These are phyloP conservation scores for Penicillium goetzii DNA, from an alignment of 495 filamentous ascomycete species.

Conservation along the genomic window DNA sequence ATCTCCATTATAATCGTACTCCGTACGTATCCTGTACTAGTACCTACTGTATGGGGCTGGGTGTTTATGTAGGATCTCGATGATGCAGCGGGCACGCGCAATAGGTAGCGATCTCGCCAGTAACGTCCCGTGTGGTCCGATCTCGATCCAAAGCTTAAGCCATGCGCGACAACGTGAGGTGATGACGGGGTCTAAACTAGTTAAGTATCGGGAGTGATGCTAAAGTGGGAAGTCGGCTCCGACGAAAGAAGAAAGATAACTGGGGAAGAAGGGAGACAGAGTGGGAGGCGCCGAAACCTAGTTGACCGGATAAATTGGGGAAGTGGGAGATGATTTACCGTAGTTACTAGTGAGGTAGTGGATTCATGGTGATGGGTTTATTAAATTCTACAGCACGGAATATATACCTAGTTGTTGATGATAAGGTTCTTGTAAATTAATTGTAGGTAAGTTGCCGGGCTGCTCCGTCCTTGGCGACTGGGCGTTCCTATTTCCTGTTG, in stretches of 20 bases:
- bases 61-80: not conserved
- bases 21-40: not conserved
- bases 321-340: not conserved
- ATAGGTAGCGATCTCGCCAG: slow-evolving; percentile 31
- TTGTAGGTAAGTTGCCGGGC: not conserved
- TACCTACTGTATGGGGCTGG: not conserved
- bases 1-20: not conserved
- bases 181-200: slow-evolving; percentile 3
- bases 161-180: slow-evolving; percentile 15
- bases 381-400: not conserved
- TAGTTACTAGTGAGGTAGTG: not conserved
- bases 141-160: slow-evolving; percentile 39
- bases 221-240: slow-evolving; percentile 24
- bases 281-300: not conserved
- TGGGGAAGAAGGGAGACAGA: not conserved
- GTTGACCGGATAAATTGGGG: not conserved
- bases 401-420: not conserved
- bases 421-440: not conserved
- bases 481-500: not conserved
- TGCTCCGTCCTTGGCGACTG: not conserved
- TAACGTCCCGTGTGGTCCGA: slow-evolving; percentile 30
- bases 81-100: slow-evolving; percentile 13
- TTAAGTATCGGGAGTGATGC: slow-evolving; percentile 15
- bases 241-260: slow-evolving; percentile 12
- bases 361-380: not conserved